These are phyloP conservation scores for Moesziomyces sp. DNA, from an alignment of 1,284 basidiomycete genomes.

Conservation along the genomic window DNA sequence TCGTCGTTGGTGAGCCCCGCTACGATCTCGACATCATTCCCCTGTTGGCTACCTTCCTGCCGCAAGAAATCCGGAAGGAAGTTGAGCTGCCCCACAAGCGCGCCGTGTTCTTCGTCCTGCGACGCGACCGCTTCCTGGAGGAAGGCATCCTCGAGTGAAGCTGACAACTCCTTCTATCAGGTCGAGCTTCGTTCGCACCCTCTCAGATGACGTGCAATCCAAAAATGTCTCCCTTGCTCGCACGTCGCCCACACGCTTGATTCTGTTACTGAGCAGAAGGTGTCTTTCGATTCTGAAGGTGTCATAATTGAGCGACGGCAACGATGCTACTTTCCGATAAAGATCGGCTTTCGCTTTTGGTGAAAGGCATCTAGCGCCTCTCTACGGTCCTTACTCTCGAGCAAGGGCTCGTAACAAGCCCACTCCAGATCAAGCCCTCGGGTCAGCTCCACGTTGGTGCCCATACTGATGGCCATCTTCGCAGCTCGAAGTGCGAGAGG, in stretches of 20 bases:
- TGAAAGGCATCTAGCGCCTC: conserved; percentile 30
- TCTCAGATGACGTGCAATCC: background rate
- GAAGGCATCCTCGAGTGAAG: conserved; percentile 36
- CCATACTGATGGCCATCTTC: conserved; percentile 77
- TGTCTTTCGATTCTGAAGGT: background rate
- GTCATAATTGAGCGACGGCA: background rate
- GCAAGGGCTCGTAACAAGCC: conserved; percentile 24
- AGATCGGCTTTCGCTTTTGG: conserved; percentile 26
- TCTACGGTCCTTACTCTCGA: conserved; percentile 15
- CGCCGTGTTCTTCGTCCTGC: conserved; percentile 32
- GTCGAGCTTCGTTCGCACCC: background rate
- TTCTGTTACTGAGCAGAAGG: background rate
- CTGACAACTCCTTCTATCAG: background rate
- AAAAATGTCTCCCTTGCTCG: background rate
- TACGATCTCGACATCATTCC: conserved; percentile 41
- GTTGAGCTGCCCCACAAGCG: conserved; percentile 48
- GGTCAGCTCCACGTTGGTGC: conserved; percentile 19
- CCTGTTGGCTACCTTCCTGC: conserved; percentile 37
- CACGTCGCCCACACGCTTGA: background rate
- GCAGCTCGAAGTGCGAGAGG: conserved; percentile 87
- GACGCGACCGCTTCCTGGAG: conserved; percentile 44
- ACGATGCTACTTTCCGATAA: conserved; percentile 10
- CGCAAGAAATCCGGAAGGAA: conserved; percentile 37
- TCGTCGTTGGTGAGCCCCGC: conserved; percentile 46
- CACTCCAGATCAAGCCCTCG: conserved; percentile 21